Evolutionary conservation across 2,329 filamentous ascomycete genomes (phyloP).

Genomic region (Aspergillus persii): DNA sequence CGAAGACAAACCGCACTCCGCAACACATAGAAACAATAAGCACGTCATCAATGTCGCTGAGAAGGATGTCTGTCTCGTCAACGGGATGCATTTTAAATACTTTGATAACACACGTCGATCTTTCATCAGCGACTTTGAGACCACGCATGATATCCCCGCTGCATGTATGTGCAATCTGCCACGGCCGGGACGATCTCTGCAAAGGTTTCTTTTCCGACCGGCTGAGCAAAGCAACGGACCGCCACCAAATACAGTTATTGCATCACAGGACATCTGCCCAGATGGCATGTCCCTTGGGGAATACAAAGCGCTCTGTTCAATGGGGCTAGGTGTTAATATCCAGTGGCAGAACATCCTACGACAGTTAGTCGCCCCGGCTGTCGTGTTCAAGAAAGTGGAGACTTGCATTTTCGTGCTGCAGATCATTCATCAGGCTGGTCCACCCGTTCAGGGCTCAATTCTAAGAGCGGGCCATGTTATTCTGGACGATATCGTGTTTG

Average conservation of each 20-base stretch:
- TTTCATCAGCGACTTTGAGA: conserved; percentile 18
- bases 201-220: conserved; percentile 41
- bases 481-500: conserved; percentile 24
- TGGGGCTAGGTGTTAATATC: conserved; percentile 49
- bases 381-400: conserved; percentile 54
- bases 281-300: conserved; percentile 51
- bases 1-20: conserved; percentile 33
- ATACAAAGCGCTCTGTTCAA: conserved; percentile 51
- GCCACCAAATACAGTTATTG: conserved; percentile 53
- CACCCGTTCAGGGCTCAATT: conserved; percentile 9
- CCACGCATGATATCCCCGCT: conserved; percentile 18
- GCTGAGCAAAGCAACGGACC: conserved; percentile 22
- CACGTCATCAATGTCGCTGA: conserved; percentile 21
- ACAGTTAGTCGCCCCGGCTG: conserved; percentile 47
- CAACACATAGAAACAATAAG: conserved; percentile 34
- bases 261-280: conserved; percentile 51
- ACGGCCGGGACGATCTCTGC: conserved; percentile 30
- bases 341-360: conserved; percentile 58
- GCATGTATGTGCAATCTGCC: conserved; percentile 41
- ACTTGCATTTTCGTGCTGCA: conserved; percentile 52
- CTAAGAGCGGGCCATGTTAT: conserved; percentile 24
- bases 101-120: conserved; percentile 20
- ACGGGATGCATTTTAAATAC: conserved; percentile 41
- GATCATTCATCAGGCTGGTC: conserved; percentile 49
- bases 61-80: conserved; percentile 45